These are phyloP conservation scores for Trichosporon asahii DNA, from an alignment of 1,284 basidiomycete genomes.

Conservation along the genomic window DNA sequence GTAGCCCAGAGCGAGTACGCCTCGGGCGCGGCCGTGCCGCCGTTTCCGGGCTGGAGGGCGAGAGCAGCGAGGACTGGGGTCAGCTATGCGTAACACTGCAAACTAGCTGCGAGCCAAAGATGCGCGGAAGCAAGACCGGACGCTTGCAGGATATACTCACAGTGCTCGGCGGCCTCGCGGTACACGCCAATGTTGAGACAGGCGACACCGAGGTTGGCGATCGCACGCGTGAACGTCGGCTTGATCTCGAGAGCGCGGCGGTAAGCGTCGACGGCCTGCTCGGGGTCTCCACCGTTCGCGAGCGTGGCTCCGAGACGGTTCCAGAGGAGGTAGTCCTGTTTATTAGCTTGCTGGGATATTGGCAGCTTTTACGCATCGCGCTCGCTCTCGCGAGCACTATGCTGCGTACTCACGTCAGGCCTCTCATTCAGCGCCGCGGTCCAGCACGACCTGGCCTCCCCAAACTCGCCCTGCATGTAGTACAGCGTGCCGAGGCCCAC, in stretches of 20 bases:
- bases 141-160: too few relatives aligned
- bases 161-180: constrained; percentile 95
- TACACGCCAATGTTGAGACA: constrained; percentile 94
- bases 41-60: constrained; percentile 62
- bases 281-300: constrained; percentile 90
- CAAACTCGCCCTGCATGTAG: constrained; percentile 63
- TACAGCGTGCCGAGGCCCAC: constrained; percentile 89
- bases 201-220: constrained; percentile 95
- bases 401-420: constrained; percentile 58
- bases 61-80: constrained; percentile 72
- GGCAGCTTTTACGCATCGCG: too few relatives aligned
- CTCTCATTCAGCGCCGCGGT: constrained; percentile 72
- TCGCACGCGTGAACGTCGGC: constrained; percentile 94
- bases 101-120: not conserved
- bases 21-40: constrained; percentile 31
- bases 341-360: too few relatives aligned
- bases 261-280: constrained; percentile 94
- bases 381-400: not conserved
- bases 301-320: constrained; percentile 92
- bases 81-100: not conserved
- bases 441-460: constrained; percentile 74
- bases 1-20: constrained; percentile 82
- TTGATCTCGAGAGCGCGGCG: constrained; percentile 86
- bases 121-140: too few relatives aligned
- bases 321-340: constrained; percentile 92